phyloP scores from a whole-genome alignment of 2,329 filamentous ascomycete genomes.

The Hirsutella thompsonii region DNA sequence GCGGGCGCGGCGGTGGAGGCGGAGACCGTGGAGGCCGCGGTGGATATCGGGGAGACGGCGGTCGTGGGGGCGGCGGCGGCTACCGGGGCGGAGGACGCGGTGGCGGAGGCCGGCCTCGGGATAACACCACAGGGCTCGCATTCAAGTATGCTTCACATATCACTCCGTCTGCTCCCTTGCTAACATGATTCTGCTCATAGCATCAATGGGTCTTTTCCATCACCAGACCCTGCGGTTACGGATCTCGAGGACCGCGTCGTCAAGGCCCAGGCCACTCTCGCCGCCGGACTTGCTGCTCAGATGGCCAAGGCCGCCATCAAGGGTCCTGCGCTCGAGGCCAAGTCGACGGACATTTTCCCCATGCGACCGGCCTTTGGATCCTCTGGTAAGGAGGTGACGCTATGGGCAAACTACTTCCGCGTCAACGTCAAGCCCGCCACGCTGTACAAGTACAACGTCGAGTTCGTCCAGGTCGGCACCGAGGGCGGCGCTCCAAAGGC shows the following conservation, averaged over 20 bases:
- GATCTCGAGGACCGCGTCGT: slow-evolving; percentile 29
- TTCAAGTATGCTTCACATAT: background rate
- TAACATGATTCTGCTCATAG: slow-evolving; percentile 7
- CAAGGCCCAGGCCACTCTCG: slow-evolving; percentile 9
- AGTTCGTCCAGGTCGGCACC: slow-evolving; percentile 15
- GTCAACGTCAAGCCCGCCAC: slow-evolving; percentile 22
- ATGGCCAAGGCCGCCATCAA: slow-evolving; percentile 22
- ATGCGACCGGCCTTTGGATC: slow-evolving; percentile 35
- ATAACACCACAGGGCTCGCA: background rate
- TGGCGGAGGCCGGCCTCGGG: background rate
- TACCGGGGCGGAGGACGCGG: background rate
- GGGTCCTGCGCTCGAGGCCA: slow-evolving; percentile 1
- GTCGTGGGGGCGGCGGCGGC: slow-evolving; percentile 8
- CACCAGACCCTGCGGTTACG: slow-evolving; percentile 14
- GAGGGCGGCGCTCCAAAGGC: slow-evolving; percentile 5
- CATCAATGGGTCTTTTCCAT: slow-evolving; percentile 8
- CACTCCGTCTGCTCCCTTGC: background rate
- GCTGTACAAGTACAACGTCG: slow-evolving; percentile 33
- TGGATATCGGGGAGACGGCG: slow-evolving; percentile 9
- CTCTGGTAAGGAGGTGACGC: slow-evolving; percentile 24
- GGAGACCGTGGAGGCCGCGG: background rate
- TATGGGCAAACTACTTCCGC: slow-evolving; percentile 44
- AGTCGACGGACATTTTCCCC: slow-evolving; percentile 24
- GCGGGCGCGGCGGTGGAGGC: slow-evolving; percentile 9
- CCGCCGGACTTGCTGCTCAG: slow-evolving; percentile 17